Base-by-base conservation (phyloP, 305 asterid genomes). In the Fraxinus velutina region DNA sequence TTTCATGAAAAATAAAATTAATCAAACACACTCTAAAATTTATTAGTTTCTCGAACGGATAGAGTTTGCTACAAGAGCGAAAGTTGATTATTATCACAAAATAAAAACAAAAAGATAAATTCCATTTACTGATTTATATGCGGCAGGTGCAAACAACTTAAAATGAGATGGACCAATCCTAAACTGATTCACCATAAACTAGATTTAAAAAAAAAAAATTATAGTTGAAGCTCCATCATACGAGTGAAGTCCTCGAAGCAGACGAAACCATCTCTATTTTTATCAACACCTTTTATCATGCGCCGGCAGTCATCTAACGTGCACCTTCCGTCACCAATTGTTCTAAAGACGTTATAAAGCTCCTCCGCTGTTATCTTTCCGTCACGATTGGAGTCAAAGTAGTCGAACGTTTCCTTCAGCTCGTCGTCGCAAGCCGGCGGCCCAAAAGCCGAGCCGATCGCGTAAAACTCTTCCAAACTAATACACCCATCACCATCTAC, bases 361-460 rank as follows among this genome's bases (percentile, higher is more conserved):
- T 93, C 97, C 83, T 92, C 96, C 73, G 95, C 98, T 29, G 98
- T 87, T 9, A 94, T 93, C 86, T 80, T 90, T 1, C 98, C 98
- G 81, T 93, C 92, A 68, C 91, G 92, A 78, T 93, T 96, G 19
- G 93, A 79, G 75, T 94, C 98, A 57, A 94, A 94, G 79, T 93
- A 90, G 39, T 91, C 94, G 70, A 94, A 94, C 37, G 96, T 86
- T 1, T 84, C 91, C 52, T 87, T 88, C 81, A 93, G 70, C 86
- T 92, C 96, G 52, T 75, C 33, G 79, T 80, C 84, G 79, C 92
- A 87, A 0, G 89, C 36, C 86, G 92, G 86, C 76, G 88, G 88
- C 29, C 82, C 87, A 78, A 90, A 89, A 10, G 89, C 92, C 83
- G 90, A 76, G 42, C 88, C 89, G 76, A 91, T 86, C 55, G 88